Evolutionary conservation across 2,329 filamentous ascomycete species (phyloP).

Genomic region (Gnomoniopsis sp.): DNA sequence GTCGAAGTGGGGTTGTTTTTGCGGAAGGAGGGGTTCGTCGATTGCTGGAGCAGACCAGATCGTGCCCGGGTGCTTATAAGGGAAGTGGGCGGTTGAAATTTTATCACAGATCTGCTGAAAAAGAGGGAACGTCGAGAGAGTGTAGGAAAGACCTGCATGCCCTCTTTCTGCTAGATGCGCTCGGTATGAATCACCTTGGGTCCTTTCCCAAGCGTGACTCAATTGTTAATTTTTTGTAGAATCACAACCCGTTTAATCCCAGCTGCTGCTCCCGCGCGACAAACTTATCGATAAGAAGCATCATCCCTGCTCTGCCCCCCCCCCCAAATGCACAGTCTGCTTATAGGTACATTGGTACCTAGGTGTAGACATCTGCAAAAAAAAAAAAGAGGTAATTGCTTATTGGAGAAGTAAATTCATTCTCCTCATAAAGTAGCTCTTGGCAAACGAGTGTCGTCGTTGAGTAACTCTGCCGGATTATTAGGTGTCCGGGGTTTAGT

Average conservation of each 20-base stretch:
- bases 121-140: slow-evolving; percentile 1
- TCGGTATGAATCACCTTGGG: neutral
- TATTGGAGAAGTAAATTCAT: too few relatives aligned
- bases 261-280: neutral
- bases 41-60: neutral
- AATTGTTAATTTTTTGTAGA: slow-evolving; percentile 7
- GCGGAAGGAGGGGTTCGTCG: slow-evolving; percentile 12
- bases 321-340: neutral
- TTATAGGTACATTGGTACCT: too few relatives aligned
- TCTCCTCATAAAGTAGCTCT: too few relatives aligned
- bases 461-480: too few relatives aligned
- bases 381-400: too few relatives aligned
- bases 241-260: neutral
- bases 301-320: neutral
- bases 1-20: slow-evolving; percentile 13
- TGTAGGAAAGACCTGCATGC: slow-evolving; percentile 14
- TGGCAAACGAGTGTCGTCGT: too few relatives aligned
- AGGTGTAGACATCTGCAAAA: too few relatives aligned
- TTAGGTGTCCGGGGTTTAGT: too few relatives aligned
- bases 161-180: neutral
- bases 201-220: slow-evolving; percentile 10
- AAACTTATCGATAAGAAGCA: slow-evolving; percentile 4
- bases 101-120: neutral
- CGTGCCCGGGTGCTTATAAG: neutral
- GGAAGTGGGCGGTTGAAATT: neutral